These are phyloP conservation scores for Neurospora sp. DNA, from an alignment of 495 filamentous ascomycete species.

Conservation along the genomic window DNA sequence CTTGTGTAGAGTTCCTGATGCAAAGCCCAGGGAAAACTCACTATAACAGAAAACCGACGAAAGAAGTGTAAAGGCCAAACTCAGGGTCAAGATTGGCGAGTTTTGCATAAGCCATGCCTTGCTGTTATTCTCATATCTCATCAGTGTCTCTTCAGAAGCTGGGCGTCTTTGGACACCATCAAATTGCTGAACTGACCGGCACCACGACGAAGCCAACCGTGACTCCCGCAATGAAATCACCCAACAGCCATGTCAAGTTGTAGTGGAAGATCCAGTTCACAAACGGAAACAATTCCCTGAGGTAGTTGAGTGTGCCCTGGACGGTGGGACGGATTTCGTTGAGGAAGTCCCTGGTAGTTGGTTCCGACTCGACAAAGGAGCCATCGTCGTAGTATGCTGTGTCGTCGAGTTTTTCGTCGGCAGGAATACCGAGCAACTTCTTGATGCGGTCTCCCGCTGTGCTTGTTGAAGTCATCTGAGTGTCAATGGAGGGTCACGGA, in stretches of 20 bases:
- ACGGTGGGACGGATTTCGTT: conserved; percentile 43
- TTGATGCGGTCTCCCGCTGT: conserved; percentile 16
- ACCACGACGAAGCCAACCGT: conserved; percentile 24
- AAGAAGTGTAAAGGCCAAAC: conserved; percentile 57
- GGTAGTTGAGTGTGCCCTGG: conserved; percentile 42
- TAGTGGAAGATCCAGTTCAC: conserved; percentile 42
- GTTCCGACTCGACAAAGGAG: conserved; percentile 69
- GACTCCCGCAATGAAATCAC: conserved; percentile 35
- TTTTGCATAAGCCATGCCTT: conserved; percentile 56
- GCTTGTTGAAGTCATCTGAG: conserved; percentile 6
- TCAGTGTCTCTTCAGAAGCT: conserved; percentile 22
- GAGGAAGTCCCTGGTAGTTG: conserved; percentile 59
- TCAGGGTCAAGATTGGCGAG: conserved; percentile 47
- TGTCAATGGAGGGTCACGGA: neutral
- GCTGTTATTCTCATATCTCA: conserved; percentile 44
- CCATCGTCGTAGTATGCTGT: conserved; percentile 29
- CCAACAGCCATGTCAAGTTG: conserved; percentile 40
- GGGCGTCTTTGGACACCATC: neutral
- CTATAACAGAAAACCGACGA: conserved; percentile 56
- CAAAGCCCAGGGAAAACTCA: neutral
- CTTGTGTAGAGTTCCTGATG: neutral
- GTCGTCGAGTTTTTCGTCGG: conserved; percentile 15
- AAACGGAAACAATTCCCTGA: conserved; percentile 38
- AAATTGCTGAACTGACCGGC: conserved; percentile 1
- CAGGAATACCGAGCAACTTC: conserved; percentile 18